Conservation (phyloP, 2,329 filamentous ascomycete species). For the Exophiala mesophila region DNA sequence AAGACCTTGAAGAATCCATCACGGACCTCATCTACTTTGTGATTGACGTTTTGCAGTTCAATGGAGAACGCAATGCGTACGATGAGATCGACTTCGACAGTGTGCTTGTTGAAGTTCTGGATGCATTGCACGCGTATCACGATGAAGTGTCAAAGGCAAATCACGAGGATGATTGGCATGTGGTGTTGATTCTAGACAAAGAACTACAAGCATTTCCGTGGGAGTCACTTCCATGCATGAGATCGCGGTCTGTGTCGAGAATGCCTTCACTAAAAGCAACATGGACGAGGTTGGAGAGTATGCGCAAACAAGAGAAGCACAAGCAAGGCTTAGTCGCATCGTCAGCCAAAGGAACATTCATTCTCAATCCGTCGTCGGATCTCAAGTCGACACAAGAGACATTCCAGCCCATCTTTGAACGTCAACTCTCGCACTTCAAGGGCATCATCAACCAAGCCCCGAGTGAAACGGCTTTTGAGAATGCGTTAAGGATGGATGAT, state of each 20-base stretch:
- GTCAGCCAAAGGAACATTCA: slow-evolving; percentile 51
- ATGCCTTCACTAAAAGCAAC: slow-evolving; percentile 83
- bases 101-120: slow-evolving; percentile 82
- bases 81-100: slow-evolving; percentile 95
- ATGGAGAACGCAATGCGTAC: slow-evolving; percentile 92
- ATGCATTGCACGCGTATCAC: slow-evolving; percentile 77
- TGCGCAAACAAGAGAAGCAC: slow-evolving; percentile 22
- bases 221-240: slow-evolving; percentile 88
- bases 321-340: slow-evolving; percentile 11
- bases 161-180: slow-evolving; percentile 52
- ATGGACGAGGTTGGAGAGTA: slow-evolving; percentile 60
- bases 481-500: slow-evolving; percentile 60
- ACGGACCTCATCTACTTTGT: slow-evolving; percentile 93
- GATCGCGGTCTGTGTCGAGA: slow-evolving; percentile 72
- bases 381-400: slow-evolving; percentile 71
- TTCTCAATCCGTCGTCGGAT: slow-evolving; percentile 86
- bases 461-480: slow-evolving; percentile 70
- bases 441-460: slow-evolving; percentile 65
- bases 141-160: slow-evolving; percentile 38
- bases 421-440: slow-evolving; percentile 15
- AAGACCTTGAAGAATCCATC: slow-evolving; percentile 82
- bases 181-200: slow-evolving; percentile 87
- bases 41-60: slow-evolving; percentile 92
- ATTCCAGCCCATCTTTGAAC: slow-evolving; percentile 52
- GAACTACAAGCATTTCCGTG: slow-evolving; percentile 86